Evolutionary conservation across 2,329 filamentous ascomycete genomes (phyloP).

Genomic region (Botrytis paeoniae): DNA sequence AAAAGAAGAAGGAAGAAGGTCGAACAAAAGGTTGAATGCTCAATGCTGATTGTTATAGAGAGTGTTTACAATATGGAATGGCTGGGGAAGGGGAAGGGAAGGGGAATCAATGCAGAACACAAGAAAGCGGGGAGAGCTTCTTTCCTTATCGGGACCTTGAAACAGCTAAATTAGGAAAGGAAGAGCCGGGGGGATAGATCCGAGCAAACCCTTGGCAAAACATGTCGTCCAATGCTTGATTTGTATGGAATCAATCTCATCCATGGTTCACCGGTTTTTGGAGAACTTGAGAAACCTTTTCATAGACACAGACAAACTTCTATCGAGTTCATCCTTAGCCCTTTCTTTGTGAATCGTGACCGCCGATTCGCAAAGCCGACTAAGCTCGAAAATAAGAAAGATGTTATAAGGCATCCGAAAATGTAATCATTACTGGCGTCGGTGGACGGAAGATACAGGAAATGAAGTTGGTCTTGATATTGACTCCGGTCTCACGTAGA

Average conservation of each 20-base stretch:
- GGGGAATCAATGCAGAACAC: background rate
- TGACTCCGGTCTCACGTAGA: background rate
- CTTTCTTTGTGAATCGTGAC: background rate
- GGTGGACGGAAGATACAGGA: background rate
- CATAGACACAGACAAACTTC: background rate
- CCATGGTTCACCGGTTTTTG: background rate
- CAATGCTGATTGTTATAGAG: conserved; percentile 2
- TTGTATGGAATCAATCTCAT: background rate
- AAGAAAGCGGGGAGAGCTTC: conserved; percentile 27
- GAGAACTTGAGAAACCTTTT: background rate
- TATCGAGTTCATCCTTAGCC: background rate
- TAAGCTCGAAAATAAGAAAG: background rate
- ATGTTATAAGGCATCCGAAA: background rate
- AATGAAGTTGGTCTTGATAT: background rate
- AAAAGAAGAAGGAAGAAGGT: background rate
- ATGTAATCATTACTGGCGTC: background rate
- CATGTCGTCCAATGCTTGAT: background rate
- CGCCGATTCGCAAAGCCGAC: background rate
- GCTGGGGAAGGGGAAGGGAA: conserved; percentile 2
- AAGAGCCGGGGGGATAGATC: background rate
- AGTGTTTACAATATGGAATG: conserved; percentile 7
- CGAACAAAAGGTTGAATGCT: background rate
- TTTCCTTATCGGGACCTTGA: conserved; percentile 25
- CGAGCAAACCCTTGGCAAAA: background rate
- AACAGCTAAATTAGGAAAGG: background rate